phyloP scores from a whole-genome alignment of 2,329 filamentous ascomycete species.

The Pseudopyrenochaeta lycopersici region DNA sequence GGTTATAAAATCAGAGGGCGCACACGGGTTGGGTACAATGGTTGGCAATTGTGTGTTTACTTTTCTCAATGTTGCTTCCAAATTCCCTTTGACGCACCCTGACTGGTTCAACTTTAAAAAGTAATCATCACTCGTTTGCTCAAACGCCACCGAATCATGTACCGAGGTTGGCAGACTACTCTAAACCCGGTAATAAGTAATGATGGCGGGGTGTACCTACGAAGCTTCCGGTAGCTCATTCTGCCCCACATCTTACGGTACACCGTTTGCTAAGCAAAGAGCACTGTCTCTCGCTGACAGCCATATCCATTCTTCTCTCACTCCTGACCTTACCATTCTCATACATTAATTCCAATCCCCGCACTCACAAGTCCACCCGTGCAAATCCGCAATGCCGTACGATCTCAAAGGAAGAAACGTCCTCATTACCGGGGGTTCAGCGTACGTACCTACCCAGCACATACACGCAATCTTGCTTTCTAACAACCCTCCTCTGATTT shows the following conservation, averaged over 20 bases:
- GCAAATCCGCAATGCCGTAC: constrained; percentile 63
- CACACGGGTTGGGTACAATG: no score
- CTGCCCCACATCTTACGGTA: no score
- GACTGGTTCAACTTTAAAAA: no score
- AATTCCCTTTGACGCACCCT: no score
- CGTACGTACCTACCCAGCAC: constrained; percentile 63
- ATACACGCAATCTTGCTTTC: no score
- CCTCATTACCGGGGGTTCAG: constrained; percentile 70
- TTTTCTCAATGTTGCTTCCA: no score
- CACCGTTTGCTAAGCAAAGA: no score
- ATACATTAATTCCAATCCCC: not conserved
- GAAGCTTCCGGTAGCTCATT: no score
- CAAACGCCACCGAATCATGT: not conserved
- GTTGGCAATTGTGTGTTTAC: no score
- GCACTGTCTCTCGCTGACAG: not conserved
- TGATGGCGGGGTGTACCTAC: not conserved
- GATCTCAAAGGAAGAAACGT: constrained; percentile 69
- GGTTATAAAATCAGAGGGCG: no score
- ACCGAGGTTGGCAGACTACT: constrained; percentile 5
- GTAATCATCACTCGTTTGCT: no score
- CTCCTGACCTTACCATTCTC: not conserved
- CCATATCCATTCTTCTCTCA: not conserved
- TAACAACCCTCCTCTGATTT: no score
- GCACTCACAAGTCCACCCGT: not conserved
- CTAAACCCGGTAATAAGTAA: not conserved